Evolutionary conservation across 495 filamentous ascomycete genomes (phyloP), one percentile per base, ranked within the genome.

Genomic region (Mytilinidion resinicola): DNA sequence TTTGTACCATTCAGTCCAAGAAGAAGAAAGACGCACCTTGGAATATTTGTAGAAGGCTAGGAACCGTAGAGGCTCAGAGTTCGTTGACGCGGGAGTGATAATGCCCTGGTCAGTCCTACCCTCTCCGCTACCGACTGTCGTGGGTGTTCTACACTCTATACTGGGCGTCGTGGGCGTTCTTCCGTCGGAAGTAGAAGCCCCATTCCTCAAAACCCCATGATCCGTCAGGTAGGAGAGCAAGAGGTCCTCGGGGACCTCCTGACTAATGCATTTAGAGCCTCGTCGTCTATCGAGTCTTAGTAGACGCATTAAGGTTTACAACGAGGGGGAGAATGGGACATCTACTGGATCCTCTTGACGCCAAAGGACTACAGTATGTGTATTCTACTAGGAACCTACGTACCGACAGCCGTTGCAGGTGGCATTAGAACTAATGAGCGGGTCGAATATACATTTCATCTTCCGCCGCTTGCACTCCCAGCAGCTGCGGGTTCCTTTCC

Each of bases 401-500:
- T n/a, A n/a, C 51, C 17, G 33, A 34, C 59, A 60, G 35, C 51
- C 57, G 20, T 19, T 50, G 25, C 57, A 56, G 34, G 7, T 36
- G 15, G 58, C 38, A 38, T 56, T 14, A 1, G 9, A 5, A n/a
- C n/a, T n/a, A n/a, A n/a, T n/a, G 14, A 35, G 8, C 12, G 61
- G 17, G 25, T 33, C 41, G 36, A 61, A 62, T 51, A 41, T 53
- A 38, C 58, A 65, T 38, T 38, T 54, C 20, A 65, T 49, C 54
- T 65, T 61, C 46, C 62, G 53, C 41, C 59, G 62, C 34, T 61
- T 65, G 38, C 58, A 65, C 37, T 61, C 59, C 46, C 58, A 54
- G 50, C 62, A 65, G 34, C 62, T 65, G 19, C 56, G 58, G 12
- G 62, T 65, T 34, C 62, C 62, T 48, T 65, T 65, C 4, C 62